A percentile compares a stretch with the other conserved stretches of the same genome.
phyloP scores from a whole-genome alignment of 192 early-diverging fungal genomes.

The Coemansia nantahalensis region DNA sequence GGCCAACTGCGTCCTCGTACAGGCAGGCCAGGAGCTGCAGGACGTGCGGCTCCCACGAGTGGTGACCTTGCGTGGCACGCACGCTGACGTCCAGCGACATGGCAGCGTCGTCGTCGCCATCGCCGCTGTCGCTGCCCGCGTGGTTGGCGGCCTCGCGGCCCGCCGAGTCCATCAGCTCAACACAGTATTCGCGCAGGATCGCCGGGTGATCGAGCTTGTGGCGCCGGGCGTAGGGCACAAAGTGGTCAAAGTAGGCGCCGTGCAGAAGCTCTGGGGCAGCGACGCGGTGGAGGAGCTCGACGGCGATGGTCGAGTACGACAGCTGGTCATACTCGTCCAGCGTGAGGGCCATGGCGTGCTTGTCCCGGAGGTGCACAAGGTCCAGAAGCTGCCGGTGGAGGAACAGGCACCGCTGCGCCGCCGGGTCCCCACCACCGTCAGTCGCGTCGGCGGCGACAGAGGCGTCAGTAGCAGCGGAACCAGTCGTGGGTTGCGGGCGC shows the following conservation, averaged over 20 bases:
- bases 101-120: too few relatives aligned
- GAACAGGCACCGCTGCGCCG: conserved; percentile 16
- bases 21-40: conserved; percentile 54
- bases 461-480: too few relatives aligned
- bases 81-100: neutral
- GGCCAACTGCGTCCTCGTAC: conserved; percentile 3
- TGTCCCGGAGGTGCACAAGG: conserved; percentile 53
- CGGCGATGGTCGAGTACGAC: conserved; percentile 46
- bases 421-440: conserved; percentile 1
- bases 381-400: conserved; percentile 57
- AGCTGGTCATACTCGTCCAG: conserved; percentile 57
- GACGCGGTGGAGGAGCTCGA: conserved; percentile 62
- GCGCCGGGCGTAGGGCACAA: conserved; percentile 55
- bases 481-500: neutral
- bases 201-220: conserved; percentile 55
- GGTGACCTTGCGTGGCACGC: neutral
- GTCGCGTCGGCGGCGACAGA: too few relatives aligned
- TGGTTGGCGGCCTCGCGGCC: conserved; percentile 7
- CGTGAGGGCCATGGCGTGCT: conserved; percentile 46
- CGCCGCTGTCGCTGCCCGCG: neutral
- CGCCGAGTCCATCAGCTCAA: conserved; percentile 55
- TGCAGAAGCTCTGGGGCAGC: conserved; percentile 58
- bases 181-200: conserved; percentile 57
- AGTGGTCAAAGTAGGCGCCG: conserved; percentile 55
- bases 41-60: conserved; percentile 60